Evolutionary conservation across 306 rosid species (phyloP).

Genomic region (Chamaecrista fasciculata): DNA sequence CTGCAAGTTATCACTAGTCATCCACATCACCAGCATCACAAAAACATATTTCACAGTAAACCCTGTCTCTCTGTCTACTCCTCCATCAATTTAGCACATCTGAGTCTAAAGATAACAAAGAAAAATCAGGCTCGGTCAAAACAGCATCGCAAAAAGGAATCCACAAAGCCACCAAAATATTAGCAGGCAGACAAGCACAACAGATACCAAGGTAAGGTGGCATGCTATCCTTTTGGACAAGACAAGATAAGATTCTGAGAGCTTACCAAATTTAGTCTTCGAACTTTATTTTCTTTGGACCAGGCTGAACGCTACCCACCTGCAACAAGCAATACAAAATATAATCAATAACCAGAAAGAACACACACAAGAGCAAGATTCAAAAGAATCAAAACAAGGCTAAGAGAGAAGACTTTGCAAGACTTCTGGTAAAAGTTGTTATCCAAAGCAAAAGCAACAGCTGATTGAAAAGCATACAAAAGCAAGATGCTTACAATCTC

Average conservation of each 20-base stretch:
- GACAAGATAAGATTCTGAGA: too few relatives aligned
- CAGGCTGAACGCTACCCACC: constrained; percentile 63
- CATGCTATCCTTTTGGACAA: neutral
- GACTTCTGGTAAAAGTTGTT: neutral
- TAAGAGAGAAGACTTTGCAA: neutral
- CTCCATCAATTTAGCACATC: neutral
- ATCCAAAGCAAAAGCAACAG: neutral
- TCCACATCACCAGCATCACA: neutral
- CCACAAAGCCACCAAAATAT: neutral
- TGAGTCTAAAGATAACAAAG: neutral
- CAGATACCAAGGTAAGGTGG: neutral
- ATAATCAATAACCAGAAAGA: neutral
- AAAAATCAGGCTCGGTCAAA: neutral
- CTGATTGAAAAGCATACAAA: neutral
- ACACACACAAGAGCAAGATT: constrained; percentile 1
- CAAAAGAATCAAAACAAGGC: neutral
- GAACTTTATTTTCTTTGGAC: constrained; percentile 85
- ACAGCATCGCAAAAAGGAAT: neutral
- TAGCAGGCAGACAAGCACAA: neutral
- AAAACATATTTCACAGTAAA: constrained; percentile 6
- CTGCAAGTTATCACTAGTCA: neutral
- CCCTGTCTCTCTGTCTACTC: neutral
- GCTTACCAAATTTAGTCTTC: constrained; percentile 36
- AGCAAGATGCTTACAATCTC: constrained; percentile 59
- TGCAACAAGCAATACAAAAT: constrained; percentile 30